A percentile compares a stretch with the other conserved stretches of the same genome.
Conservation (phyloP, 2,329 filamentous ascomycete genomes). For the Ilyonectria sp. region DNA sequence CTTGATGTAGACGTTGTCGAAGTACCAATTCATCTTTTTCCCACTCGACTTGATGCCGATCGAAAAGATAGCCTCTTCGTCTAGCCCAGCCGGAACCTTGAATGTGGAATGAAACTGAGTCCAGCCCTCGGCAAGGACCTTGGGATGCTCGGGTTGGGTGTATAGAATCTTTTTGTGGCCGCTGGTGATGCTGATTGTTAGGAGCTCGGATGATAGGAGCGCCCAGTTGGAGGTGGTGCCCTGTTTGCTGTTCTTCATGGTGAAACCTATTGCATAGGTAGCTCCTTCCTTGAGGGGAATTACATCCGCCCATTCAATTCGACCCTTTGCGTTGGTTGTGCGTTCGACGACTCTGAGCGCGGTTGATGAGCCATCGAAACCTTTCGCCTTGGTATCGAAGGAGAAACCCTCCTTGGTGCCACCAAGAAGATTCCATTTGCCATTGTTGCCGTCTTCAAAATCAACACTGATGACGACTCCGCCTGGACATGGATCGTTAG, state of each 20-base stretch:
- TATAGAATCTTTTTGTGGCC: not conserved
- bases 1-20: constrained; percentile 3
- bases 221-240: not conserved
- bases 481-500: not conserved
- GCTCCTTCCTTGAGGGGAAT: not conserved
- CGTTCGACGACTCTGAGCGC: not conserved
- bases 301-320: not conserved
- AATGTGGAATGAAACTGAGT: not conserved
- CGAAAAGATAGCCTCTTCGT: not conserved
- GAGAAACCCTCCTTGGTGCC: not conserved
- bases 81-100: not conserved
- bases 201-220: not conserved
- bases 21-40: not conserved
- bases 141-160: not conserved
- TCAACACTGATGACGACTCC: not conserved
- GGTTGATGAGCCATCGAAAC: not conserved
- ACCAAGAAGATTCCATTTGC: not conserved
- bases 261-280: not conserved
- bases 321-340: not conserved
- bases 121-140: not conserved
- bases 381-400: not conserved
- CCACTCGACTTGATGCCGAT: not conserved
- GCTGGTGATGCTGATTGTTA: not conserved
- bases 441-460: not conserved
- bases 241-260: not conserved